Evolutionary conservation across 108 stramenopile genomes (phyloP), one percentile per base, ranked within the genome.

Genomic region (Tribonema minus): DNA sequence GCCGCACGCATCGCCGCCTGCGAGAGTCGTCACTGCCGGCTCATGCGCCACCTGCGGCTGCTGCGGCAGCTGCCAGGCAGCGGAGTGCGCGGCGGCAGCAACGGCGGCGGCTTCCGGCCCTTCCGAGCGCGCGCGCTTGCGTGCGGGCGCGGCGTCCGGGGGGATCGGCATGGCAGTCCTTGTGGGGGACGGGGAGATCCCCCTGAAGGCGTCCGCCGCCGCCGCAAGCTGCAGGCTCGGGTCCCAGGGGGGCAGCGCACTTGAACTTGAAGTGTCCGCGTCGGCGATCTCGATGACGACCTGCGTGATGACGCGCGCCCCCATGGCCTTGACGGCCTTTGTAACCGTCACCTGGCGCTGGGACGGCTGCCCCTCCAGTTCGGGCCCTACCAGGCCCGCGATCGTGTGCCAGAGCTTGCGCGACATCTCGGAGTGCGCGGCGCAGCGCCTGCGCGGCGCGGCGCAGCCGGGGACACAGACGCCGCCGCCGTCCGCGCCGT

Each of bases 281-380:
- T n/a, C n/a, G n/a, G n/a, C n/a, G n/a, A n/a, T n/a, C n/a, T n/a
- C n/a, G n/a, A n/a, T n/a, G n/a, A n/a, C n/a, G n/a, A 58, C 35
- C 34, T 29, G 34, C 6, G 34, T 15, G 2, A 46, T 58, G 2
- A n/a, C 26, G 54, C n/a, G 6, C 4, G 58, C 31, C 1, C 34
- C 36, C 26, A 26, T 32, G 2, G 34, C 34, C 28, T 26, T 3
- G 31, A 46, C 58, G 20, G 46, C 27, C 35, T 70, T 36, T 2
- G n/a, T 3, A 2, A 66, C 28, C 31, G 37, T 38, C 26, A 75
- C 64, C n/a, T 75, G 41, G 25, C 64, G 34, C 26, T 64, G 3
- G 33, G 37, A 35, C 15, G 64, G 64, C 20, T 33, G 64, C 0
- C 41, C 64, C 64, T 75, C 74, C 12, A 64, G 41, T 65, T 64